Base-by-base conservation (phyloP, 805 yeast genomes). In the Metschnikowia proteae region DNA sequence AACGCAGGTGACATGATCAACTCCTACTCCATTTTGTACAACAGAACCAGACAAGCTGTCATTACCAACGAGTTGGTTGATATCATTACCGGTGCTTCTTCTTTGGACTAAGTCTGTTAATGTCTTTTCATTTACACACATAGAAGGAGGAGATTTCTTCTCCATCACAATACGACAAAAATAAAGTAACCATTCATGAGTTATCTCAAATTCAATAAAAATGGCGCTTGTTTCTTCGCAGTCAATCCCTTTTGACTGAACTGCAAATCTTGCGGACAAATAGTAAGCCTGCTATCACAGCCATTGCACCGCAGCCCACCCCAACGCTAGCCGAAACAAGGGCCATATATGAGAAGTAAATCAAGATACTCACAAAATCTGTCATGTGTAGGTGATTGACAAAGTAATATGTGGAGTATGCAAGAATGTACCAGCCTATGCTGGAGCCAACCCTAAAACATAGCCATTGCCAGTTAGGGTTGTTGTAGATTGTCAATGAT, bases 41-140 rank as follows among this genome's bases (percentile, higher is more conserved):
- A 94, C 91, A 92, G 99, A 83, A 55, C 60, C 51, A 57, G 60
- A 57, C 59, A 56, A 39, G 59, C 59, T 45, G 59, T 56, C 42
- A 56, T 56, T 35, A 56, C 59, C 52, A 94, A 94, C 83, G 99
- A 94, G 81, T 80, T 94, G 84, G 99, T 94, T 68, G 99, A 94
- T 78, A 94, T 94, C 68, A 92, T 94, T 74, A 94, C 99, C 65
- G 99, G 99, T 90, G 99, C 99, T 66, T 89, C 98, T 57, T 89
- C 98, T 52, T 84, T 94, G 78, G 96, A 87, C 79, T 92, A 86
- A 56, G 50, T 47, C 34, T 48, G 35, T 40, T 37, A 32, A 41
- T 32, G 43, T 38, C 51, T 42, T 51, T 34, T 40, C 49, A 46
- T 28, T 34, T 30, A 40, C 29, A 40, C 29, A 40, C 22, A 39